Base-by-base conservation (phyloP, 148 eudicot genomes). In the Camellia sinensis region DNA sequence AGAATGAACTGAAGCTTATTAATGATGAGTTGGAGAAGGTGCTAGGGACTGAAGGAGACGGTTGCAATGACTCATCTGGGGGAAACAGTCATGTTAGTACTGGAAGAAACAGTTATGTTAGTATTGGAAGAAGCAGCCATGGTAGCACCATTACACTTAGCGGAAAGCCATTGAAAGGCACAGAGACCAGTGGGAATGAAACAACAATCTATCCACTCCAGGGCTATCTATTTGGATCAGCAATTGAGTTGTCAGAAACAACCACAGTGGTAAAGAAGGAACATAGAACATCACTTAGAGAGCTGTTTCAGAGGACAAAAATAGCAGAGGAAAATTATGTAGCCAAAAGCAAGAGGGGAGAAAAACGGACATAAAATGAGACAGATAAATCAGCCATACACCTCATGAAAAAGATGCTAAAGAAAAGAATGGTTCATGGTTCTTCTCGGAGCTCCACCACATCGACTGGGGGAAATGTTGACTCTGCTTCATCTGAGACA, bases 1-100 rank as follows among this genome's bases (percentile, higher is more conserved):
- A 90, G 67, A 89, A 85, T 59, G 97, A 93, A 70, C 70, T 95
- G 80, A 92, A 89, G 81, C 80, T 93, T 54, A 93, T 93, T 83
- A 93, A 93, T 69, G 93, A 93, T 61, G 97, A 93, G 87, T 52
- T 93, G 54, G 97, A 88, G 86, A 90, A 85, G 83, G 97, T 89
- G 73, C 87, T 95, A 48, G 94, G 87, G 9, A 86, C 83, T 83
- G 97, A 89, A 77, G 89, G 84, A n/a, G 88, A 88, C 29, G 77
- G 89, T 46, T 87, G 86, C 83, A 86, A 88, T 10, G 88, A 88
- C 54, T 91, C 93, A 46, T 89, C 97, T 3, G 89, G 92, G 79
- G 88, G 97, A 82, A 91, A 88, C 88, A 94, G 97, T 79, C 88
- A 85, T 61, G 97, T 87, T 18, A 48, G 52, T 7, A 48, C 52